Evolutionary conservation across 2,329 filamentous ascomycete species (phyloP).

Genomic region (Epichloe bromicola): DNA sequence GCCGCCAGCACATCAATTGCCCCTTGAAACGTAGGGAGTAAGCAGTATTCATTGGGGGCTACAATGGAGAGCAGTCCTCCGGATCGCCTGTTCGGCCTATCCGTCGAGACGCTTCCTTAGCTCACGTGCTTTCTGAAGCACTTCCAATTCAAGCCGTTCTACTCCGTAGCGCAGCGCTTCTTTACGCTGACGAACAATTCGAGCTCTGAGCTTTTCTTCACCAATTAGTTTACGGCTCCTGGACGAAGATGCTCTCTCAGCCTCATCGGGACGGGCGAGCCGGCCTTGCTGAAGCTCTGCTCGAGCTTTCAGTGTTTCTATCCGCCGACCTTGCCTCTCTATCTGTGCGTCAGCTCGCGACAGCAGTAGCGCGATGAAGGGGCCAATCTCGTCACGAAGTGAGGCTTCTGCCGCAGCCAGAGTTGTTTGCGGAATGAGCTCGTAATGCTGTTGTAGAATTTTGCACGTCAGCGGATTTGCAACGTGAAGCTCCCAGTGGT

Average conservation of each 20-base stretch:
- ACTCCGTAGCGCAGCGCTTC: conserved; percentile 79
- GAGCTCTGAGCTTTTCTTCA: conserved; percentile 36
- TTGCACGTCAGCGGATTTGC: background rate
- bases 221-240: conserved; percentile 33
- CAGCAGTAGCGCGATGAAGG: conserved; percentile 68
- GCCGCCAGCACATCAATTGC: background rate
- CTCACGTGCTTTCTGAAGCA: conserved; percentile 59
- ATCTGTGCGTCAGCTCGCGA: conserved; percentile 72
- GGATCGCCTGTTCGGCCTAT: conserved; percentile 5
- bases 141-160: conserved; percentile 72
- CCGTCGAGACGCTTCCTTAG: conserved; percentile 36
- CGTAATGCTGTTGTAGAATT: conserved; percentile 61
- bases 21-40: background rate
- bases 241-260: conserved; percentile 5
- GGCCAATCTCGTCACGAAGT: conserved; percentile 79
- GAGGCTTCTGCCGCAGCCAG: conserved; percentile 72
- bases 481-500: background rate
- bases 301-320: conserved; percentile 72
- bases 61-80: background rate
- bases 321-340: conserved; percentile 68
- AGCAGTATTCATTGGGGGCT: background rate
- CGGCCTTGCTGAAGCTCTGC: conserved; percentile 71
- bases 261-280: conserved; percentile 22
- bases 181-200: conserved; percentile 64
- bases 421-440: conserved; percentile 76